Conservation (phyloP, 2,329 filamentous ascomycete genomes). For the Lachnellula cervina region DNA sequence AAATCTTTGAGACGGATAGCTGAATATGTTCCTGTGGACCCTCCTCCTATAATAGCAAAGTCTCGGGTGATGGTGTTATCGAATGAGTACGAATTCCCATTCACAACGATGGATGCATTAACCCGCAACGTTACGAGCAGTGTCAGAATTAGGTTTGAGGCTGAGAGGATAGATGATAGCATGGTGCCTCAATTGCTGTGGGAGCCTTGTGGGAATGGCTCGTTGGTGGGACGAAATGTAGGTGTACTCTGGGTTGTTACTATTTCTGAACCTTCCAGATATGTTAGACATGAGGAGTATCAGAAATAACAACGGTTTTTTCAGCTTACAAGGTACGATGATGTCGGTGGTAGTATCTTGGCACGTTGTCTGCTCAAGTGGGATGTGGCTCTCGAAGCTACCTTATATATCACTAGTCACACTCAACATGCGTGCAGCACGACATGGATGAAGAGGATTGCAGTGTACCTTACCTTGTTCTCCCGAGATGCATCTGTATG, state of each 20-base stretch:
- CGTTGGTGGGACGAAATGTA: not conserved
- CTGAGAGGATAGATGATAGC: not conserved
- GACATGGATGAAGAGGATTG: not conserved
- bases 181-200: not conserved
- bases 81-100: slow-evolving; percentile 3
- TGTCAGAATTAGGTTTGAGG: not conserved
- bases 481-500: not conserved
- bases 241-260: not conserved
- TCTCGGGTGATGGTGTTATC: slow-evolving; percentile 8
- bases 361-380: not conserved
- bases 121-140: not conserved
- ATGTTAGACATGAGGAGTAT: not conserved
- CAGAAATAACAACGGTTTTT: not conserved
- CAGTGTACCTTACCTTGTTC: not conserved
- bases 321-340: not conserved
- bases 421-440: not conserved
- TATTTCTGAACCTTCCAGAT: not conserved
- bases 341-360: slow-evolving; percentile 4
- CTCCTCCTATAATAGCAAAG: slow-evolving; percentile 37
- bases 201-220: not conserved
- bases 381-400: not conserved
- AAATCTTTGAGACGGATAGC: slow-evolving; percentile 36
- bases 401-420: not conserved
- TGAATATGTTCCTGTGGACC: slow-evolving; percentile 37
- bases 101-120: not conserved